A percentile compares a stretch with the other conserved stretches of the same genome.
These are phyloP conservation scores for Fraxinus floribunda DNA, from an alignment of 305 asterid species.

Conservation along the genomic window DNA sequence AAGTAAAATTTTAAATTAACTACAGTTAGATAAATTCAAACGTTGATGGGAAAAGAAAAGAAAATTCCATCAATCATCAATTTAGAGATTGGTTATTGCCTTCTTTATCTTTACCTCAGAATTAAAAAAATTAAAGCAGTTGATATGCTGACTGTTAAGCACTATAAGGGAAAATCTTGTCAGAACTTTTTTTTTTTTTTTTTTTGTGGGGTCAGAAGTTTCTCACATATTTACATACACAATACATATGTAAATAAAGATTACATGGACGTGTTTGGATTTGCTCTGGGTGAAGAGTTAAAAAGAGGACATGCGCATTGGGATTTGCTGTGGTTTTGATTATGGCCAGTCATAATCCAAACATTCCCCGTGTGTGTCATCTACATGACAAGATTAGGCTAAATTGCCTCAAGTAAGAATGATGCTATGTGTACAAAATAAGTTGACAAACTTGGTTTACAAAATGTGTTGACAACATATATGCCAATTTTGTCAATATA, in stretches of 20 bases:
- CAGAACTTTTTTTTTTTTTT: neutral
- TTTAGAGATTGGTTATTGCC: constrained; percentile 31
- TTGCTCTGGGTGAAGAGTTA: constrained; percentile 30
- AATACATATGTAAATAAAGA: neutral
- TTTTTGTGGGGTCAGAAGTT: neutral
- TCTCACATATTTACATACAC: neutral
- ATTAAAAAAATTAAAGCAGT: constrained; percentile 33
- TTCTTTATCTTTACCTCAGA: constrained; percentile 25
- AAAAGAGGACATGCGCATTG: constrained; percentile 48
- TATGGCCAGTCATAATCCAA: constrained; percentile 32
- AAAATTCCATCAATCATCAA: constrained; percentile 51
- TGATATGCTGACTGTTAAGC: constrained; percentile 36
- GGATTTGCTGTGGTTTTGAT: constrained; percentile 47
- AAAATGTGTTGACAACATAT: too few species aligned
- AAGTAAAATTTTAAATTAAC: constrained; percentile 20
- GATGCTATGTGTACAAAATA: too few species aligned
- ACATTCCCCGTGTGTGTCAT: constrained; percentile 42
- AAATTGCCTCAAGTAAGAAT: too few species aligned
- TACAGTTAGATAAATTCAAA: constrained; percentile 24
- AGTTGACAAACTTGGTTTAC: too few species aligned
- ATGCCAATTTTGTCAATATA: too few species aligned
- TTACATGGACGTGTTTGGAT: neutral
- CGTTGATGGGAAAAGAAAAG: constrained; percentile 32
- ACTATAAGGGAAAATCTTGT: constrained; percentile 18
- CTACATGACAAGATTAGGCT: neutral